These are phyloP conservation scores for Metarhizium robertsii DNA, from an alignment of 2,329 filamentous ascomycete genomes.

Conservation along the genomic window DNA sequence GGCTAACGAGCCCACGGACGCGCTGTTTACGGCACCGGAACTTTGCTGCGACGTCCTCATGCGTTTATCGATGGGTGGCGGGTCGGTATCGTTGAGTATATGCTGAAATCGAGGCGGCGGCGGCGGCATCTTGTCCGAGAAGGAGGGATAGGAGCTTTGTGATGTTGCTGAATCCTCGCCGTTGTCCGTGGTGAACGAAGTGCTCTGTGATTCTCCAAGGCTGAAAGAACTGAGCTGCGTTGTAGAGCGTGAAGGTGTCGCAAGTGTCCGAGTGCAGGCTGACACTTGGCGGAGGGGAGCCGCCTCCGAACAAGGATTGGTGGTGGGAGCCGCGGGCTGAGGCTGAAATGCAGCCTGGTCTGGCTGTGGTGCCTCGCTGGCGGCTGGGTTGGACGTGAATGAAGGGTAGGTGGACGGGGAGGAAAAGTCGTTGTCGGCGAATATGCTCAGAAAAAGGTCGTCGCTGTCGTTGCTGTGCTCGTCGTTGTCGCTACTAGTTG, in stretches of 20 bases:
- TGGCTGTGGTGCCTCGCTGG: slow-evolving; percentile 1
- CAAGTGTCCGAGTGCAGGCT: slow-evolving; percentile 10
- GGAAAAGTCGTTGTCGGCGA: slow-evolving; percentile 22
- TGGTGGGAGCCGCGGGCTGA: slow-evolving; percentile 3
- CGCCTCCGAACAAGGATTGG: slow-evolving; percentile 6
- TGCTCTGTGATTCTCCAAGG: slow-evolving; percentile 15
- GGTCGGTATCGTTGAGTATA: background rate
- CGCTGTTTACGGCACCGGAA: background rate
- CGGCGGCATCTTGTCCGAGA: slow-evolving; percentile 20
- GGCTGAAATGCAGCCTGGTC: slow-evolving; percentile 4
- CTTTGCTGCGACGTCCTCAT: slow-evolving; percentile 12
- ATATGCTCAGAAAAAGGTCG: slow-evolving; percentile 15
- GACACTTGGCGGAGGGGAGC: slow-evolving; percentile 6
- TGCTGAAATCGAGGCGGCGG: slow-evolving; percentile 1
- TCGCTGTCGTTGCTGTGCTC: slow-evolving; percentile 5
- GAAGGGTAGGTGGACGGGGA: slow-evolving; percentile 27
- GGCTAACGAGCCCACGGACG: background rate
- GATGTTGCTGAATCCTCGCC: slow-evolving; percentile 14
- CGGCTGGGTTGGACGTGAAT: slow-evolving; percentile 10
- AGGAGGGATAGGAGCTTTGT: slow-evolving; percentile 17
- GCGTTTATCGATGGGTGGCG: slow-evolving; percentile 15
- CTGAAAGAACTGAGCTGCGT: slow-evolving; percentile 11
- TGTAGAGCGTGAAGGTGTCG: slow-evolving; percentile 12
- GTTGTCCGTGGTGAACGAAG: slow-evolving; percentile 19
- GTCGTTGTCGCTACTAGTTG: background rate